Evolutionary conservation across 805 yeast genomes (phyloP), one percentile per base, ranked within the genome.

Genomic region (Candida pseudoglaebosa): DNA sequence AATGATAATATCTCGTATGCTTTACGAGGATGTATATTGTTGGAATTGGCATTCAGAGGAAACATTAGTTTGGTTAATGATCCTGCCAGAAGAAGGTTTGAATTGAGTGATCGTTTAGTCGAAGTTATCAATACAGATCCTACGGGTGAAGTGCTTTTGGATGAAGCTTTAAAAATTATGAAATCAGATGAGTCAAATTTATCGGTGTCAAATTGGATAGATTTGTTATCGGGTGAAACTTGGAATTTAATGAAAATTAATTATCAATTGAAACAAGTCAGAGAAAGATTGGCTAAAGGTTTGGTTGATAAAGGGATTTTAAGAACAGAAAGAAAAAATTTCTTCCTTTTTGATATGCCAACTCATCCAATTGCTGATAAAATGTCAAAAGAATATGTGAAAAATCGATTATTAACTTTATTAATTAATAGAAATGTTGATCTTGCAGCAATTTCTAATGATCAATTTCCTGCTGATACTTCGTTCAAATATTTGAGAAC

Each of bases 1-100:
- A 93, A 93, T 59, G 99, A 93, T 63, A 90, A 88, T 62, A 90
- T 93, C 39, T 88, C 97, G 17, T 93, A 93, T 65, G 96, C 97
- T 1, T 73, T 93, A 43, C 80, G 99, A 53, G 99, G 99, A 9
- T 84, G 96, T 59, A 91, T 93, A 43, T 56, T 93, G 38, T 75
- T 93, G 58, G 99, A 93, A 62, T 73, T 93, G 62, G 96, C 97
- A 2, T 78, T 93, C 53, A 78, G 97, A 50, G 90, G 89, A 42
- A 85, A 86, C 56, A 87, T 93, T 53, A 75, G 89, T 39, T 79
- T 93, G 70, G 84, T 89, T 36, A 87, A 87, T 56, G 99, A 93
- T 58, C 89, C 97, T 2, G 87, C 91, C 9, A 78, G 98, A 53
- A 80, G 93, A 46, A 75, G 96, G 49, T 82, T 87, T 53, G 95